Percentiles rank a stretch among this genome's conserved stretches.
These are phyloP conservation scores for Venturia pyrina DNA, from an alignment of 2,329 filamentous ascomycete genomes.

Conservation along the genomic window DNA sequence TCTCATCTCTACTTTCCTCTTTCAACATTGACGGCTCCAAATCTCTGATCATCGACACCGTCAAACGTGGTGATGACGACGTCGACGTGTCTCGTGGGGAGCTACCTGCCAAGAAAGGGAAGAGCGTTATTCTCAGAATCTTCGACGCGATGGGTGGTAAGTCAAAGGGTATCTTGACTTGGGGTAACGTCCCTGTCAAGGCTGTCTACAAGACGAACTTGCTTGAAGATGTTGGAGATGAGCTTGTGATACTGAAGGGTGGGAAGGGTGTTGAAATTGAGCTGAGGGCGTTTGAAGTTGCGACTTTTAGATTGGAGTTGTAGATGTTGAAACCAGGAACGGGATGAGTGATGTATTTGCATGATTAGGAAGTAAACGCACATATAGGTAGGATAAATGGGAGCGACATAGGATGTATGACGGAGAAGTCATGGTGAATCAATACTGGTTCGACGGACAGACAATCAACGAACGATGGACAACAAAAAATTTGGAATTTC, in stretches of 20 bases:
- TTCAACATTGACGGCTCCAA: constrained; percentile 55
- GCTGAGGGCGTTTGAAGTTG: constrained; percentile 75
- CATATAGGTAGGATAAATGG: not conserved
- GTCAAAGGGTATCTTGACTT: constrained; percentile 59
- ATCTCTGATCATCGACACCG: constrained; percentile 70
- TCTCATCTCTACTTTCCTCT: constrained; percentile 35
- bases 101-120: constrained; percentile 56
- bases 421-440: no score
- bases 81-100: constrained; percentile 42
- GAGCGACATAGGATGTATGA: no score
- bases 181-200: constrained; percentile 57
- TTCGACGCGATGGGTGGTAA: constrained; percentile 85
- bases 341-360: not conserved
- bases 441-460: no score
- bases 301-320: constrained; percentile 58
- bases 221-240: constrained; percentile 75
- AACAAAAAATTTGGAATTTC: no score
- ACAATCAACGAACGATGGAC: no score
- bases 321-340: constrained; percentile 20
- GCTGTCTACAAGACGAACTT: constrained; percentile 76
- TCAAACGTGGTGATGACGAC: constrained; percentile 70
- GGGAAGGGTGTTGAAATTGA: constrained; percentile 27
- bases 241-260: constrained; percentile 48
- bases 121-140: constrained; percentile 71
- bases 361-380: not conserved